Evolutionary conservation across 2,329 filamentous ascomycete genomes (phyloP).

Genomic region (Hypomyces rosellus): DNA sequence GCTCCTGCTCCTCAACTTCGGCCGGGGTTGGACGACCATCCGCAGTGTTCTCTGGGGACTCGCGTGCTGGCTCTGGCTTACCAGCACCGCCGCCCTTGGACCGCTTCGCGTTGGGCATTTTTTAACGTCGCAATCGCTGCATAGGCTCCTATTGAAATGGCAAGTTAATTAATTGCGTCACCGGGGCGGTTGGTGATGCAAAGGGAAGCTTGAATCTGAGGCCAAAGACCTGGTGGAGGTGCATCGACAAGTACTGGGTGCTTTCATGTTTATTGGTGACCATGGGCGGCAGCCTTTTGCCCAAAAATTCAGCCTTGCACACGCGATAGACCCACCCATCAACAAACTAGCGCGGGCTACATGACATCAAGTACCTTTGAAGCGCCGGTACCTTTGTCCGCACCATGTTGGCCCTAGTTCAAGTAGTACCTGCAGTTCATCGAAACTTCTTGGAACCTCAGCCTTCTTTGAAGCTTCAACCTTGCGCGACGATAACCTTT

Average conservation of each 20-base stretch:
- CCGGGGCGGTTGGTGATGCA: not conserved
- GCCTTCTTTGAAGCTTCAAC: slow-evolving; percentile 8
- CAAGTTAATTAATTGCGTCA: not conserved
- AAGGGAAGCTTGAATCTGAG: not conserved
- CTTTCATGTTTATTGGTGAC: too few relatives aligned
- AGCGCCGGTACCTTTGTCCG: not conserved
- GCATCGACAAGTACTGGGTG: too few relatives aligned
- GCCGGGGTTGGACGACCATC: slow-evolving; percentile 49
- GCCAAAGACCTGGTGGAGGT: not conserved
- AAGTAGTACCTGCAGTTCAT: slow-evolving; percentile 6
- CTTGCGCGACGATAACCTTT: slow-evolving; percentile 2
- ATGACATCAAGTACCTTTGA: slow-evolving; percentile 5
- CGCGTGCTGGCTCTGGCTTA: slow-evolving; percentile 29
- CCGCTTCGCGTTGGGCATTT: slow-evolving; percentile 55
- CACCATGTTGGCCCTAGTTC: not conserved
- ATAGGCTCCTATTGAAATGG: slow-evolving; percentile 1
- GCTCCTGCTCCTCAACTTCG: slow-evolving; percentile 65
- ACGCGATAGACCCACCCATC: slow-evolving; percentile 11
- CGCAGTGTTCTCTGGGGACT: slow-evolving; percentile 28
- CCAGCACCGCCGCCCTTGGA: slow-evolving; percentile 47
- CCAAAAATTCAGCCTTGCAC: slow-evolving; percentile 19
- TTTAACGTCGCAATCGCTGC: slow-evolving; percentile 11
- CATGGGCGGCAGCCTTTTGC: not conserved
- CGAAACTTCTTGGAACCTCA: slow-evolving; percentile 2
- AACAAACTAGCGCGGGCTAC: not conserved